Evolutionary conservation across 1,284 basidiomycete genomes (phyloP), one percentile per base, ranked within the genome.

Genomic region (Sphagnurus paluster): DNA sequence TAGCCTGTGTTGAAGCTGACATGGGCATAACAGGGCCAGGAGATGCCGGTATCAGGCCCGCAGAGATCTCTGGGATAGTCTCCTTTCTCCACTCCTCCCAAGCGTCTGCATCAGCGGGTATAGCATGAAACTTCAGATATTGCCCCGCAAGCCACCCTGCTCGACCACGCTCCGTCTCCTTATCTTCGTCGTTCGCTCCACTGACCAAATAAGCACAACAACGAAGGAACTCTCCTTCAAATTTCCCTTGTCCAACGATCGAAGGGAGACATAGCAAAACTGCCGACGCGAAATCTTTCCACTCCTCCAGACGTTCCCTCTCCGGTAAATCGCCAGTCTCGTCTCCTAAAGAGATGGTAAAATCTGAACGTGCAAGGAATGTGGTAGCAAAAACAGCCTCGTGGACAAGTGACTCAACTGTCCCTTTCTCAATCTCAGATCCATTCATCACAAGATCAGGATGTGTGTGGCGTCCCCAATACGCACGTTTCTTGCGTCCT

Each of bases 361-460:
- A 43, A 36, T 19, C 16, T 28, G n/a, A 39, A 42, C 42, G 19
- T 23, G 26, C 36, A 36, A 64, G 46, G 58, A 85, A 87, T 2
- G 79, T 82, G 0, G 85, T 88, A n/a, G 77, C 82, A 59, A 92
- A 91, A 9, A 89, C 80, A 5, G 80, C 68, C 65, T 92, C 90
- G 58, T 93, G 90, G 0, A 86, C 69, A 8, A 92, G 71, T 1
- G 89, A 87, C 59, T 91, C 89, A 33, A 84, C 76, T 0, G 80
- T 81, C 2, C 88, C 90, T 37, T 75, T 80, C 56, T 77, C 70
- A 23, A 88, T 70, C 13, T 55, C 63, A 4, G 69, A 74, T 8
- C 61, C 62, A 53, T 59, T 65, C 29, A 71, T 50, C 3, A 78
- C 65, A 9, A 92, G 66, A 47, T 86, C 82, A 9, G 89, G 89